phyloP scores from a whole-genome alignment of 768 basidiomycete species.

The Mycena epipterygia region DNA sequence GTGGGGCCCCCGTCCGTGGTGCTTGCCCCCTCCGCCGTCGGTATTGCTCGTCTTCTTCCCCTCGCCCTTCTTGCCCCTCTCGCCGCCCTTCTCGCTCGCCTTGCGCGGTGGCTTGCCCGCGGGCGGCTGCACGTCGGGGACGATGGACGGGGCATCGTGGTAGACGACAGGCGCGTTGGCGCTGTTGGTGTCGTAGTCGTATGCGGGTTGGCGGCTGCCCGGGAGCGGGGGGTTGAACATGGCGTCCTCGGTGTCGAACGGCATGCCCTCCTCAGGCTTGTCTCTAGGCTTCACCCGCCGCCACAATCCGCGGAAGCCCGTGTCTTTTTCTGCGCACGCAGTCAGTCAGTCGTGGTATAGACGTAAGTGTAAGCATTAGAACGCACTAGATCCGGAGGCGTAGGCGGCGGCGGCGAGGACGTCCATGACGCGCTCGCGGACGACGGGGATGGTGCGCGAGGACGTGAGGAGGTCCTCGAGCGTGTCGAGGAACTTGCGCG shows the following conservation, averaged over 20 bases:
- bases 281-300: constrained; percentile 81
- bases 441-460: constrained; percentile 80
- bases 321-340: constrained; percentile 49
- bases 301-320: constrained; percentile 82
- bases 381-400: constrained; percentile 66
- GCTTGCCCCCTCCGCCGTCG: too few relatives aligned
- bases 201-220: neutral
- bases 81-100: constrained; percentile 33
- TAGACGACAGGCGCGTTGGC: constrained; percentile 50
- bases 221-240: constrained; percentile 74
- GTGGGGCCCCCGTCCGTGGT: neutral
- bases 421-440: constrained; percentile 83
- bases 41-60: too few relatives aligned
- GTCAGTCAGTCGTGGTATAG: neutral
- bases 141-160: constrained; percentile 50
- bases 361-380: neutral
- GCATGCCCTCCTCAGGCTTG: constrained; percentile 88
- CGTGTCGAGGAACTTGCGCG: constrained; percentile 84
- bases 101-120: constrained; percentile 46
- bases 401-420: constrained; percentile 88
- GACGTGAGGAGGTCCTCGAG: constrained; percentile 80
- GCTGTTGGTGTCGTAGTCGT: constrained; percentile 32
- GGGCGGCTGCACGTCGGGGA: constrained; percentile 40
- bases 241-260: constrained; percentile 82
- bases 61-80: neutral